Evolutionary conservation across 495 filamentous ascomycete genomes (phyloP).

Genomic region (Penicillium arizonense): DNA sequence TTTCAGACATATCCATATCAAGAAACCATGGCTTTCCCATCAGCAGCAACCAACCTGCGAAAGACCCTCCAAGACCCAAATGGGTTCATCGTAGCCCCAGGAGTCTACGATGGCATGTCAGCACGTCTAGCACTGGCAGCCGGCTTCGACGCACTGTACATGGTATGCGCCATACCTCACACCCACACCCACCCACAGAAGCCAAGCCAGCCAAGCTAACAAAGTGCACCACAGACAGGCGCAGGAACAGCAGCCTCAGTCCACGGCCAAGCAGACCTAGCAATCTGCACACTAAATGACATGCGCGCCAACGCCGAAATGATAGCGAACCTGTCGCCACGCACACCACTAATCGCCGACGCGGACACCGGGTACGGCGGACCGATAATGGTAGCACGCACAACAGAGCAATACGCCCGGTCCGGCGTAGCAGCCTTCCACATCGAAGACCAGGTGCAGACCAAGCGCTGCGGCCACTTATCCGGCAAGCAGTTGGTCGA

Average conservation of each 20-base stretch:
- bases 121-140: conserved; percentile 60
- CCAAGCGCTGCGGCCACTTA: conserved; percentile 67
- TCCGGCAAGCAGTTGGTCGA: conserved; percentile 62
- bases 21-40: conserved; percentile 24
- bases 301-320: conserved; percentile 46
- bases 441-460: conserved; percentile 70
- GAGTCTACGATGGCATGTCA: conserved; percentile 69
- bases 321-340: conserved; percentile 38
- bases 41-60: conserved; percentile 32
- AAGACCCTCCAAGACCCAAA: conserved; percentile 29
- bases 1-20: neutral
- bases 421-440: conserved; percentile 69
- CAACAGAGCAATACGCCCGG: conserved; percentile 61
- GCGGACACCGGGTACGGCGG: conserved; percentile 69
- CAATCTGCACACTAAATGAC: conserved; percentile 52
- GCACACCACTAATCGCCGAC: conserved; percentile 64
- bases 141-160: conserved; percentile 65
- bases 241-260: conserved; percentile 65
- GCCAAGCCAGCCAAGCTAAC: conserved; percentile 4
- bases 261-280: conserved; percentile 67
- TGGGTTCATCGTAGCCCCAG: conserved; percentile 53
- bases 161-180: conserved; percentile 36
- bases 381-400: conserved; percentile 61
- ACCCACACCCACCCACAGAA: neutral
- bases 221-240: conserved; percentile 47